These are phyloP conservation scores for Cydonia oblonga DNA, from an alignment of 331 rosid species.

Conservation along the genomic window DNA sequence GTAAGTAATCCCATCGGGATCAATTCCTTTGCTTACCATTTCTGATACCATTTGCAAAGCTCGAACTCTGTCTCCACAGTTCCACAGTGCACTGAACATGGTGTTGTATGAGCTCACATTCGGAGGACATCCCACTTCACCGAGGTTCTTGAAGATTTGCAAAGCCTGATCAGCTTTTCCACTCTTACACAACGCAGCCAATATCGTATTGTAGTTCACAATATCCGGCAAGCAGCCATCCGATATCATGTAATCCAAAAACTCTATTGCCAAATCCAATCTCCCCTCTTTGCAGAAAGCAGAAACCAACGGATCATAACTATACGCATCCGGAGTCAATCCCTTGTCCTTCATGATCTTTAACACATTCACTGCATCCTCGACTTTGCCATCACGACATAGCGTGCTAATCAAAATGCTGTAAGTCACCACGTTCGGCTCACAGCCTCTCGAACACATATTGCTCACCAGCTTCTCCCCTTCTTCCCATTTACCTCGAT, in stretches of 20 bases:
- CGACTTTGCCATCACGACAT: conserved; percentile 27
- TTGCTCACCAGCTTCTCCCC: conserved; percentile 54
- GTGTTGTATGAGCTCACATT: conserved; percentile 72
- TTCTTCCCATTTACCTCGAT: conserved; percentile 51
- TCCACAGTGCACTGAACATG: conserved; percentile 69
- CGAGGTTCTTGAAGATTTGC: conserved; percentile 51
- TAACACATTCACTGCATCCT: conserved; percentile 48
- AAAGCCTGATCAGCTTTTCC: conserved; percentile 62
- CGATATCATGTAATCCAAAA: conserved; percentile 53
- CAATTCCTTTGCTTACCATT: conserved; percentile 52
- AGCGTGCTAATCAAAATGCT: conserved; percentile 58
- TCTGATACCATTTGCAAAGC: conserved; percentile 59
- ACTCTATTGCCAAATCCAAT: conserved; percentile 58
- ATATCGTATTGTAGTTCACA: conserved; percentile 60
- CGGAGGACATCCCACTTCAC: conserved; percentile 70
- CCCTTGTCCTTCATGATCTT: conserved; percentile 76
- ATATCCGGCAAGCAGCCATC: conserved; percentile 74
- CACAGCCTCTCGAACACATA: conserved; percentile 54
- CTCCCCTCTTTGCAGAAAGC: conserved; percentile 67
- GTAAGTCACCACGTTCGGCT: conserved; percentile 61
- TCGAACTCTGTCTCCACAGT: conserved; percentile 46
- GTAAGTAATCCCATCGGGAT: conserved; percentile 63
- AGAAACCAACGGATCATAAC: conserved; percentile 74
- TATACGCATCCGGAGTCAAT: conserved; percentile 51
- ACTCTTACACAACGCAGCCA: conserved; percentile 59